These are phyloP conservation scores for Backusella tarrabulga DNA, from an alignment of 192 early-diverging fungal species.

Conservation along the genomic window DNA sequence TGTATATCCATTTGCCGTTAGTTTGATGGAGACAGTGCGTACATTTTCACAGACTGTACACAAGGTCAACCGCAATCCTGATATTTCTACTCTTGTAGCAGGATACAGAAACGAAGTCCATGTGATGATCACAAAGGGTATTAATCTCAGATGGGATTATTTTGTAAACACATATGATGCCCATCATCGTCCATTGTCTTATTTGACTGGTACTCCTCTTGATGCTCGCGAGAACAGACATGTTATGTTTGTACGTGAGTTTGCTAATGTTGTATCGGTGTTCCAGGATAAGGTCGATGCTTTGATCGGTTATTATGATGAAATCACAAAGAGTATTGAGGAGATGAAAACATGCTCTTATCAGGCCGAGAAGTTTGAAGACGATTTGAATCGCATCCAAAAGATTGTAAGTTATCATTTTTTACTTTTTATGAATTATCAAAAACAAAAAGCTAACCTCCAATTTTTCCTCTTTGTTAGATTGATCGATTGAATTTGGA, in stretches of 20 bases:
- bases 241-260: constrained; percentile 92
- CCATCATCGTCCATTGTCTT: constrained; percentile 40
- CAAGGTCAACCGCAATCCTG: constrained; percentile 73
- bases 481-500: constrained; percentile 94
- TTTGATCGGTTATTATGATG: constrained; percentile 79
- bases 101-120: constrained; percentile 97
- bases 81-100: constrained; percentile 79
- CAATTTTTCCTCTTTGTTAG: constrained; percentile 24
- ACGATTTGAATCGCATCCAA: constrained; percentile 81
- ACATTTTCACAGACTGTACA: constrained; percentile 88
- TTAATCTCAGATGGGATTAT: constrained; percentile 89
- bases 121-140: constrained; percentile 73
- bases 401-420: constrained; percentile 52
- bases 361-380: constrained; percentile 62
- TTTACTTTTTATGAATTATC: background rate
- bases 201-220: constrained; percentile 41
- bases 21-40: constrained; percentile 91
- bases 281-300: constrained; percentile 95
- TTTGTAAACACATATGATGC: constrained; percentile 79
- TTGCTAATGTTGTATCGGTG: constrained; percentile 83
- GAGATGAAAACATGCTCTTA: constrained; percentile 84
- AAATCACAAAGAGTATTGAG: constrained; percentile 77
- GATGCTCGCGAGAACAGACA: constrained; percentile 82
- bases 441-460: background rate
- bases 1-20: constrained; percentile 98